Evolutionary conservation across 306 rosid species (phyloP).

Genomic region (Castanopsis chinensis): DNA sequence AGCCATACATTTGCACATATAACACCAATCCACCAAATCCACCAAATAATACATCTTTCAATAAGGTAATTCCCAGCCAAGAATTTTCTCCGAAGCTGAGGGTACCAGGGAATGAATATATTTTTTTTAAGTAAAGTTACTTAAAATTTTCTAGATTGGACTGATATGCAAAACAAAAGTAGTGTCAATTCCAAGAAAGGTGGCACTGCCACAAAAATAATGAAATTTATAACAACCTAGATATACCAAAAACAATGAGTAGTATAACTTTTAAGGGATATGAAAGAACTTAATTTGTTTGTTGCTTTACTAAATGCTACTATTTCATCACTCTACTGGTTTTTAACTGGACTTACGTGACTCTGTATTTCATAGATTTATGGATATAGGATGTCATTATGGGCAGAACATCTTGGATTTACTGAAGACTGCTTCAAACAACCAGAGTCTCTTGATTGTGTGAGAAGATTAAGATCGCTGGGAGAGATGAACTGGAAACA

Average conservation of each 20-base stretch:
- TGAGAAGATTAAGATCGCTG: conserved; percentile 63
- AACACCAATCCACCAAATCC: too few species aligned
- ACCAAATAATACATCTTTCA: too few species aligned
- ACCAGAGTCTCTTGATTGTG: conserved; percentile 87
- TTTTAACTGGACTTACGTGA: not conserved
- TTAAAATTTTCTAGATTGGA: not conserved
- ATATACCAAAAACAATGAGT: not conserved
- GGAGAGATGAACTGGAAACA: conserved; percentile 84
- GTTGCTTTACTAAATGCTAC: not conserved
- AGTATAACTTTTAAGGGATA: not conserved
- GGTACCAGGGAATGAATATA: not conserved
- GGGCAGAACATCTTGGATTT: conserved; percentile 87
- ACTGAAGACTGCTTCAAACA: conserved; percentile 66
- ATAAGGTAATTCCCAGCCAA: too few species aligned
- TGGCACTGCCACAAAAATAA: not conserved
- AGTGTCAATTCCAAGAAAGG: not conserved
- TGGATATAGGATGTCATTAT: conserved; percentile 94
- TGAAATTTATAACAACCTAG: not conserved
- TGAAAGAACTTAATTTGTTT: not conserved
- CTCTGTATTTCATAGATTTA: conserved; percentile 48
- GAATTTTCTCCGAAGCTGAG: too few species aligned
- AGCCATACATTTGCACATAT: too few species aligned
- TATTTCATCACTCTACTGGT: not conserved
- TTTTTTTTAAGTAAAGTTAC: not conserved
- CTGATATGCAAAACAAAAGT: not conserved